These are phyloP conservation scores for Aspergillus novoparasiticus DNA, from an alignment of 2,329 filamentous ascomycete genomes.

Conservation along the genomic window DNA sequence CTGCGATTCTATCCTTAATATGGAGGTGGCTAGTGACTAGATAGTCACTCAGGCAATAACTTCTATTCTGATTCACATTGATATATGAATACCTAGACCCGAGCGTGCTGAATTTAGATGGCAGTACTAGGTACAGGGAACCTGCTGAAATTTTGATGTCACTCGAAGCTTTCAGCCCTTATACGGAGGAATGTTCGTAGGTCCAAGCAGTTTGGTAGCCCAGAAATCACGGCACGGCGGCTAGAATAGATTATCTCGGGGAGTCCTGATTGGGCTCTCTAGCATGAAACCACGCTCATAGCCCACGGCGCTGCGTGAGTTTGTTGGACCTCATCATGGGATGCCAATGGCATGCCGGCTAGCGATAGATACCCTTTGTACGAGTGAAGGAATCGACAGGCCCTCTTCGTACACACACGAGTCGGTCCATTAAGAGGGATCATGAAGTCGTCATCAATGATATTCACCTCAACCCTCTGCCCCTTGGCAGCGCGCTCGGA, in stretches of 20 bases:
- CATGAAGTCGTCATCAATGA: neutral
- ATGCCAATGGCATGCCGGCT: neutral
- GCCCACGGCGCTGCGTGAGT: neutral
- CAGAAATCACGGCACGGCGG: neutral
- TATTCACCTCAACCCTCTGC: constrained; percentile 41
- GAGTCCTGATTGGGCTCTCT: neutral
- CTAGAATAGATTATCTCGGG: neutral
- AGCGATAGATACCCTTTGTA: neutral
- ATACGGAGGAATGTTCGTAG: neutral
- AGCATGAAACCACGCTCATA: neutral
- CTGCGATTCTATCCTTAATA: neutral
- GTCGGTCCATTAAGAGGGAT: neutral
- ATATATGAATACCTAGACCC: neutral
- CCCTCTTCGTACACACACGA: neutral
- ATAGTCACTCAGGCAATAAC: neutral
- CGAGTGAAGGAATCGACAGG: too few species aligned
- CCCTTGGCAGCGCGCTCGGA: constrained; percentile 43
- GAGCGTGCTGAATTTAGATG: neutral
- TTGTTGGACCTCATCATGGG: neutral
- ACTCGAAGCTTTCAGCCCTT: neutral
- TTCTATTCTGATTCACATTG: neutral
- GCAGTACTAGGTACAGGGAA: neutral
- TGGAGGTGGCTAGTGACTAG: neutral
- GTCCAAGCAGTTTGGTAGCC: neutral
- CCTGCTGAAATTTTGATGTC: neutral